Percentiles rank a stretch among this genome's conserved stretches.
phyloP scores from a whole-genome alignment of 2,329 filamentous ascomycete species.

The Trichocomaceae sp. region DNA sequence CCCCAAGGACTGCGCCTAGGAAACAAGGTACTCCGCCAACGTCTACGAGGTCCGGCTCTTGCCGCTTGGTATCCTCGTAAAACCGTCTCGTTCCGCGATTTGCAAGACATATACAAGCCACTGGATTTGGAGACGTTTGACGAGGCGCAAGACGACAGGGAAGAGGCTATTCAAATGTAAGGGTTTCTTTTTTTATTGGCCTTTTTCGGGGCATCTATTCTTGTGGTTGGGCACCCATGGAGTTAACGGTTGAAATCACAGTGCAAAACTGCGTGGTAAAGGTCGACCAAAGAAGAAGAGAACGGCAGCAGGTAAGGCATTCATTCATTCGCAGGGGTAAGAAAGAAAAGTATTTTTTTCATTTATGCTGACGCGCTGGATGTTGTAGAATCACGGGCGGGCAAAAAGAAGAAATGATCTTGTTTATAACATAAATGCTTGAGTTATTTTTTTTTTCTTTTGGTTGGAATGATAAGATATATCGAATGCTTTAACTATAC shows the following conservation, averaged over 20 bases:
- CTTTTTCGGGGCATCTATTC: background rate
- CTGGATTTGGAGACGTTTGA: conserved; percentile 63
- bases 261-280: conserved; percentile 74
- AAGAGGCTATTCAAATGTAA: conserved; percentile 57
- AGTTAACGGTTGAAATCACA: conserved; percentile 35
- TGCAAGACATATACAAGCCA: conserved; percentile 61
- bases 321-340: background rate
- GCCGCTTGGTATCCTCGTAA: conserved; percentile 83
- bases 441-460: background rate
- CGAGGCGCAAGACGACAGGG: conserved; percentile 71
- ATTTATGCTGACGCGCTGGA: background rate
- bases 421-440: background rate
- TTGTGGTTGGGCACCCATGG: background rate
- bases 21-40: conserved; percentile 86
- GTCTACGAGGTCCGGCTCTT: conserved; percentile 74
- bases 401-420: conserved; percentile 25
- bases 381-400: conserved; percentile 20
- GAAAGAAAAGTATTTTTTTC: background rate
- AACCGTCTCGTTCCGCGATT: conserved; percentile 63
- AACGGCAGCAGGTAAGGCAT: conserved; percentile 40
- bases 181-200: conserved; percentile 20
- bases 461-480: too few species aligned
- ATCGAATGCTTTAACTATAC: background rate
- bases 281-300: conserved; percentile 85
- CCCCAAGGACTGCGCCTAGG: conserved; percentile 73